Evolutionary conservation across 2,329 filamentous ascomycete species (phyloP).

Genomic region (Colletotrichum sansevieriae): DNA sequence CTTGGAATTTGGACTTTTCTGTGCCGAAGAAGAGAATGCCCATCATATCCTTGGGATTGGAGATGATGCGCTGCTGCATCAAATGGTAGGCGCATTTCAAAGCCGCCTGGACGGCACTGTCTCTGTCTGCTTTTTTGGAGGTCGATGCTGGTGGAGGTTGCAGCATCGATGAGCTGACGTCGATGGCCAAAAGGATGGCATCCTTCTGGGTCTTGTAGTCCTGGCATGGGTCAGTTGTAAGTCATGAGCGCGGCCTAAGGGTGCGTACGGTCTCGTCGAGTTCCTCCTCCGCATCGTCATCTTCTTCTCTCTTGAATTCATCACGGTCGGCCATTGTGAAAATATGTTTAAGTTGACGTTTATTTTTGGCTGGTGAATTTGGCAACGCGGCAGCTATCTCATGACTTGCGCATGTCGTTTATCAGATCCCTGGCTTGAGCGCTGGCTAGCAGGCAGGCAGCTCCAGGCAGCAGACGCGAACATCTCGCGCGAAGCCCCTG

Average conservation of each 20-base stretch:
- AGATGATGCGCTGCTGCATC: conserved; percentile 99
- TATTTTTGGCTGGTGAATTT: not conserved
- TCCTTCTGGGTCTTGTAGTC: conserved; percentile 94
- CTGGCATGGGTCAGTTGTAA: conserved; percentile 57
- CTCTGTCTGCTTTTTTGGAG: conserved; percentile 81
- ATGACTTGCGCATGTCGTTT: not conserved
- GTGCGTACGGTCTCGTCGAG: conserved; percentile 73
- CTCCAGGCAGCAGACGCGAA: conserved; percentile 39
- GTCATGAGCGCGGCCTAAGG: conserved; percentile 7
- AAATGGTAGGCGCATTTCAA: conserved; percentile 94
- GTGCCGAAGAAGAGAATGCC: conserved; percentile 94
- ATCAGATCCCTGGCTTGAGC: not conserved
- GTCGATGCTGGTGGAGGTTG: conserved; percentile 71
- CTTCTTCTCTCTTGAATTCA: conserved; percentile 65
- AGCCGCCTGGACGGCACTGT: conserved; percentile 84
- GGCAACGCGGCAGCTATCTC: not conserved
- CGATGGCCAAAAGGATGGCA: conserved; percentile 97
- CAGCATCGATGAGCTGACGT: conserved; percentile 92
- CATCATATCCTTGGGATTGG: conserved; percentile 97
- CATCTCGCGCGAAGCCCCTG: conserved; percentile 9
- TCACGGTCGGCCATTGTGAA: conserved; percentile 52
- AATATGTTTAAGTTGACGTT: not conserved
- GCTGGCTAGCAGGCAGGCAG: conserved; percentile 6
- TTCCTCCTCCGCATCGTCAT: conserved; percentile 73
- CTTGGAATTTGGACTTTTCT: conserved; percentile 82